Evolutionary conservation across 495 filamentous ascomycete species (phyloP).

Genomic region (Daldinia concentrica): DNA sequence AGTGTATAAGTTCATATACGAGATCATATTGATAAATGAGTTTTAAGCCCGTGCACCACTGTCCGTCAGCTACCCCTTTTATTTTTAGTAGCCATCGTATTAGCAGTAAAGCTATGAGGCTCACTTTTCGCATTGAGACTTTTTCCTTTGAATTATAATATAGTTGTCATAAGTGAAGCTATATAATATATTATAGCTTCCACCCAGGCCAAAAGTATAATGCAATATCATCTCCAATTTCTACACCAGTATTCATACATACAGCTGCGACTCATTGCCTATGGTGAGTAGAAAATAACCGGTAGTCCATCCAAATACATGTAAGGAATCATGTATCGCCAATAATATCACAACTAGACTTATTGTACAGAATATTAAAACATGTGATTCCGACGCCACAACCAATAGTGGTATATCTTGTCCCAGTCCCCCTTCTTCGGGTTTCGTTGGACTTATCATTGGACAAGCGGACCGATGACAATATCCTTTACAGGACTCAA

Average conservation of each 20-base stretch:
- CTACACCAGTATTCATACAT: neutral
- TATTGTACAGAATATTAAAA: neutral
- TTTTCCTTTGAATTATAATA: neutral
- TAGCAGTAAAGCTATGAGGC: too few species aligned
- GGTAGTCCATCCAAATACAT: too few species aligned
- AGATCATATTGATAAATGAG: neutral
- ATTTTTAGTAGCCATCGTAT: neutral
- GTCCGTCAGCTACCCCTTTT: neutral
- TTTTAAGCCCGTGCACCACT: neutral
- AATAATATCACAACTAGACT: neutral
- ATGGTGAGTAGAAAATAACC: neutral
- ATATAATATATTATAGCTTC: neutral
- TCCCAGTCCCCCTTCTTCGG: neutral
- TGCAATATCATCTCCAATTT: neutral
- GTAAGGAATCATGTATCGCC: neutral
- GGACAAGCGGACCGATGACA: neutral
- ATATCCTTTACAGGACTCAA: neutral
- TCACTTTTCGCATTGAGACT: neutral
- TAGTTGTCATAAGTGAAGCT: neutral
- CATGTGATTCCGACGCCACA: neutral
- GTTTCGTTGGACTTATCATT: neutral
- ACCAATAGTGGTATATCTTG: neutral
- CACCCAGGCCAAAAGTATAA: neutral
- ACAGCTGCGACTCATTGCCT: neutral
- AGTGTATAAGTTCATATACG: neutral